These are phyloP conservation scores for Yarrowia porcina DNA, from an alignment of 805 yeast genomes.

Conservation along the genomic window DNA sequence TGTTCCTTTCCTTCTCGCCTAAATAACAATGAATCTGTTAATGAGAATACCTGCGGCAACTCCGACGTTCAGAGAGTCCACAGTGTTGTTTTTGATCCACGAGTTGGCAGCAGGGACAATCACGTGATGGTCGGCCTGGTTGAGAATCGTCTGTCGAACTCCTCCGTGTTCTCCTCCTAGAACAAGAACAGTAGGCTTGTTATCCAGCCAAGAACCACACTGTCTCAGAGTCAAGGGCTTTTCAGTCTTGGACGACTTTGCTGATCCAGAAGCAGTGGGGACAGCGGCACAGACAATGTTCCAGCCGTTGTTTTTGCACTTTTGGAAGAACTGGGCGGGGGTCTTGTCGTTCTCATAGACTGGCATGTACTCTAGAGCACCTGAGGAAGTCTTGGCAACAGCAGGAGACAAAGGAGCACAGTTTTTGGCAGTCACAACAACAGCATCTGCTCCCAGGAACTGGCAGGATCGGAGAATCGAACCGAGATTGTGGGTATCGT, in stretches of 20 bases:
- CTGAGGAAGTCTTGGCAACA: slow-evolving; percentile 77
- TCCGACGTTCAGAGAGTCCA: slow-evolving; percentile 85
- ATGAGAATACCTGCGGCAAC: slow-evolving; percentile 79
- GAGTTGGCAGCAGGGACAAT: slow-evolving; percentile 27
- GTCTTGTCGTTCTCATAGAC: slow-evolving; percentile 52
- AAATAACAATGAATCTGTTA: slow-evolving; percentile 29
- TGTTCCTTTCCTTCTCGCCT: too few relatives aligned
- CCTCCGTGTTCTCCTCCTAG: slow-evolving; percentile 88
- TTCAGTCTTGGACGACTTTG: slow-evolving; percentile 35
- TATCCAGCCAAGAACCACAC: slow-evolving; percentile 44
- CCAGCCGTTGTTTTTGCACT: slow-evolving; percentile 64
- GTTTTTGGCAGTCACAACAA: slow-evolving; percentile 64
- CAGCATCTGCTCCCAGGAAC: slow-evolving; percentile 77
- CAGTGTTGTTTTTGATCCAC: slow-evolving; percentile 33
- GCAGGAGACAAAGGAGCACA: slow-evolving; percentile 74
- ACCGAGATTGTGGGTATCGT: slow-evolving; percentile 87
- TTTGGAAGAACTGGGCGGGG: slow-evolving; percentile 60
- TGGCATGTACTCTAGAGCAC: slow-evolving; percentile 73
- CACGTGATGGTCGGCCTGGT: slow-evolving; percentile 38
- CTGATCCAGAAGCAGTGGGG: slow-evolving; percentile 35
- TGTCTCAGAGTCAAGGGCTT: slow-evolving; percentile 44
- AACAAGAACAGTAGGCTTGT: slow-evolving; percentile 64
- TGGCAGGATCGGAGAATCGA: slow-evolving; percentile 77
- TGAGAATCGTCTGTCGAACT: slow-evolving; percentile 60
- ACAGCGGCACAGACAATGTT: slow-evolving; percentile 58